Evolutionary conservation across 352 stramenopile genomes (phyloP).

Genomic region (Pythium diclinum): DNA sequence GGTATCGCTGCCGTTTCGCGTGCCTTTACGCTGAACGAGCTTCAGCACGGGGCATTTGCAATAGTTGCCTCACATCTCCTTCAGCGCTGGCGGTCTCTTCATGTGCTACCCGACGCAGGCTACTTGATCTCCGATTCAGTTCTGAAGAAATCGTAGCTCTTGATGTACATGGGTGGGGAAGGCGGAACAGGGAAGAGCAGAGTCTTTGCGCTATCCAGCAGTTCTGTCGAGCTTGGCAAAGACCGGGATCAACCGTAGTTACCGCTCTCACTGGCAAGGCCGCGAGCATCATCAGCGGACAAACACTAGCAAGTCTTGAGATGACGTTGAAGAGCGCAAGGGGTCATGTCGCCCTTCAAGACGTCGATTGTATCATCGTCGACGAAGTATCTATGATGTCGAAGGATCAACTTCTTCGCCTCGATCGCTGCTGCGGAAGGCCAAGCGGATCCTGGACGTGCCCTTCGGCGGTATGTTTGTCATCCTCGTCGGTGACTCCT

Average conservation of each 20-base stretch:
- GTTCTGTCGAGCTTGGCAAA: not conserved
- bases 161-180: slow-evolving; percentile 12
- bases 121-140: not conserved
- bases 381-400: slow-evolving; percentile 30
- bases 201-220: slow-evolving; percentile 10
- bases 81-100: not conserved
- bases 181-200: slow-evolving; percentile 14
- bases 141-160: not conserved
- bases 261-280: slow-evolving; percentile 19
- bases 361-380: slow-evolving; percentile 22
- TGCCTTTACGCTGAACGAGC: not conserved
- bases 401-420: slow-evolving; percentile 10
- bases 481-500: too few species aligned
- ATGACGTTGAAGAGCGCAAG: not conserved
- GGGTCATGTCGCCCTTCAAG: slow-evolving; percentile 7
- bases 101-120: not conserved
- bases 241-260: not conserved
- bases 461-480: too few species aligned
- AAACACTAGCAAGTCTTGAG: slow-evolving; percentile 14
- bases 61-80: not conserved
- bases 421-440: slow-evolving; percentile 3
- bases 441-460: slow-evolving; percentile 7
- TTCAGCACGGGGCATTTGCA: not conserved
- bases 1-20: not conserved
- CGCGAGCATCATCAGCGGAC: slow-evolving; percentile 17